These are phyloP conservation scores for Lipomyces oligophaga DNA, from an alignment of 805 yeast genomes.

Conservation along the genomic window DNA sequence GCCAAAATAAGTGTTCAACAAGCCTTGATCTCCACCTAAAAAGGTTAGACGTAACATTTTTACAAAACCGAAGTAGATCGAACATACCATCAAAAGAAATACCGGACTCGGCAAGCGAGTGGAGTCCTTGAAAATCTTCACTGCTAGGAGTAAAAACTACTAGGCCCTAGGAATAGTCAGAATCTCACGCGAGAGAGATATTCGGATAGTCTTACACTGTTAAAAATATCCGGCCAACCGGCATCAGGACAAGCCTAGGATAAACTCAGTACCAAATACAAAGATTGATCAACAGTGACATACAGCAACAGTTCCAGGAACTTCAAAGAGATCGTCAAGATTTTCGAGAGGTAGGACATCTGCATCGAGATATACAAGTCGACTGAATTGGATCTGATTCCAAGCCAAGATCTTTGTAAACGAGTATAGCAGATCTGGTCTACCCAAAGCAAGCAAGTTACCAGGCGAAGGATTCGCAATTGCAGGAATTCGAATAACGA, in stretches of 20 bases:
- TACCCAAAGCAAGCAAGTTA: constrained; percentile 39
- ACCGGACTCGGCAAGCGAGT: constrained; percentile 34
- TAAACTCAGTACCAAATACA: neutral
- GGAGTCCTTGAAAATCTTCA: constrained; percentile 44
- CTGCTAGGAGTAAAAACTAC: constrained; percentile 55
- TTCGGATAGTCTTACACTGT: constrained; percentile 46
- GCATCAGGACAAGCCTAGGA: constrained; percentile 64
- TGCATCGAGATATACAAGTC: constrained; percentile 51
- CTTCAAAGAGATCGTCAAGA: constrained; percentile 37
- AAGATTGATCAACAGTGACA: constrained; percentile 3
- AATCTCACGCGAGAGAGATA: neutral
- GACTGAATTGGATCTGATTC: constrained; percentile 43
- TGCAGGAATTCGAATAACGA: constrained; percentile 34
- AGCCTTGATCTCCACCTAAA: constrained; percentile 74
- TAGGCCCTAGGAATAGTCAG: constrained; percentile 43
- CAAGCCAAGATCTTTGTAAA: constrained; percentile 57
- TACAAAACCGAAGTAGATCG: neutral
- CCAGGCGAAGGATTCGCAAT: constrained; percentile 30
- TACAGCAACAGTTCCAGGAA: constrained; percentile 33
- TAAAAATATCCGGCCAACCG: constrained; percentile 92
- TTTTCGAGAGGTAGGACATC: constrained; percentile 48
- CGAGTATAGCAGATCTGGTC: constrained; percentile 46
- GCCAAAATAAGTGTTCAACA: constrained; percentile 68
- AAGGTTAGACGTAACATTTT: neutral
- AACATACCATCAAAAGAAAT: constrained; percentile 61